These are phyloP conservation scores for Schizochytrium sp. DNA, from an alignment of 108 stramenopile species.

Conservation along the genomic window DNA sequence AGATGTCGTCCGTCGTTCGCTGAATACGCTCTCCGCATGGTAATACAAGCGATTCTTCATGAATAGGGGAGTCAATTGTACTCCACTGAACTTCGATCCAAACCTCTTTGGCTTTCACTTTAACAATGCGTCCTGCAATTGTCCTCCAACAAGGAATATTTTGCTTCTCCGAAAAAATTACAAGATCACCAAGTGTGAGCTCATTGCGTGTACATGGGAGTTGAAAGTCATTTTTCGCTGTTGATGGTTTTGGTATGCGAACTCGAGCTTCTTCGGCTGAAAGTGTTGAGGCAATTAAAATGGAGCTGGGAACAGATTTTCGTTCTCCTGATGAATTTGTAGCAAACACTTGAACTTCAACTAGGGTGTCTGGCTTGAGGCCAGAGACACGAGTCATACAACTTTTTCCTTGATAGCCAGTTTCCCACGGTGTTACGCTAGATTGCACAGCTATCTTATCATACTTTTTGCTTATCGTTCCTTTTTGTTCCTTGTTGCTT, in stretches of 20 bases:
- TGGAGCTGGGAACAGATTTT: not conserved
- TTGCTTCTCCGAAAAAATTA: conserved; percentile 6
- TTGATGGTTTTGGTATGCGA: not conserved
- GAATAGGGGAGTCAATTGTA: not conserved
- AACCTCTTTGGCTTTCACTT: not conserved
- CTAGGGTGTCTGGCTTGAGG: not conserved
- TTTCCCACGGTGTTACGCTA: not conserved
- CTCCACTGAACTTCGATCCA: conserved; percentile 54
- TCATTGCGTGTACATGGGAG: not conserved
- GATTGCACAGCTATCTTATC: not conserved
- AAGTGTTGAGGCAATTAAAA: not conserved
- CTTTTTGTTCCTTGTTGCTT: not conserved
- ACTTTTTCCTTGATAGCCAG: not conserved
- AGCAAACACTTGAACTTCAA: not conserved
- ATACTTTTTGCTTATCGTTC: not conserved
- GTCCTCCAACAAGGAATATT: conserved; percentile 32
- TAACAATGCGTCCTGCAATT: conserved; percentile 17
- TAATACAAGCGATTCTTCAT: not conserved
- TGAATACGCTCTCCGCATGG: conserved; percentile 1
- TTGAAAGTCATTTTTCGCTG: not conserved
- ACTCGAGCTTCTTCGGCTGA: not conserved
- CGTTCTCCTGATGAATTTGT: not conserved
- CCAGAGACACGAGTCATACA: not conserved
- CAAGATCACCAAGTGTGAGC: not conserved
- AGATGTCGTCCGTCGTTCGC: not conserved